Conservation (phyloP, 768 basidiomycete genomes). For the Tricholoma matsutake region DNA sequence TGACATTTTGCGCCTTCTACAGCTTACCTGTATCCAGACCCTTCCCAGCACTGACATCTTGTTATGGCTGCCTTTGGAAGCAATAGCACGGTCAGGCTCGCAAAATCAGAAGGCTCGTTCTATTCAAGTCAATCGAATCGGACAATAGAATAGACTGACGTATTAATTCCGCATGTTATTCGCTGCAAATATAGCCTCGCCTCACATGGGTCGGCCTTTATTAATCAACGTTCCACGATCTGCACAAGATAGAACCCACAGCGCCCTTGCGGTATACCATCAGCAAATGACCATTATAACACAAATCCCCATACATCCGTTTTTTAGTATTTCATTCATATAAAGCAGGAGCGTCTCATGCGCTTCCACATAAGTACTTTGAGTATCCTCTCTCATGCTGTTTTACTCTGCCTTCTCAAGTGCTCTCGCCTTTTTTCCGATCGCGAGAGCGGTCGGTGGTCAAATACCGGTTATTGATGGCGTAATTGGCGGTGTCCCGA, state of each 20-base stretch:
- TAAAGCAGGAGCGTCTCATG: neutral
- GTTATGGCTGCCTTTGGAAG: too few species aligned
- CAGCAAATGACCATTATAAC: neutral
- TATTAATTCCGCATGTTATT: too few species aligned
- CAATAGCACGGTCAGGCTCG: too few species aligned
- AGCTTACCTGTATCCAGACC: too few species aligned
- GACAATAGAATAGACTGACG: too few species aligned
- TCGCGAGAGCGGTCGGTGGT: slow-evolving; percentile 19
- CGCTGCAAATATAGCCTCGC: too few species aligned
- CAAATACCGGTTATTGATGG: slow-evolving; percentile 51
- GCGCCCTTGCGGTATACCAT: neutral
- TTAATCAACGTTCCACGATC: too few species aligned
- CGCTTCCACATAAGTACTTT: neutral
- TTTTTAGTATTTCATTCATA: neutral
- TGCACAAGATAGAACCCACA: neutral
- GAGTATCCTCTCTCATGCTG: slow-evolving; percentile 4
- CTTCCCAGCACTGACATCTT: too few species aligned
- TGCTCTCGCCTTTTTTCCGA: slow-evolving; percentile 1
- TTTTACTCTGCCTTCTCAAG: slow-evolving; percentile 3
- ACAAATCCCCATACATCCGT: neutral
- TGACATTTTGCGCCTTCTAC: too few species aligned
- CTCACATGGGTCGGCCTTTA: too few species aligned
- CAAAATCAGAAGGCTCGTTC: neutral
- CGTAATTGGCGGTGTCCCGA: slow-evolving; percentile 45
- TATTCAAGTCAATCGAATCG: too few species aligned